Conservation (phyloP, 2,329 filamentous ascomycete species). For the Sclerotinia borealis region DNA sequence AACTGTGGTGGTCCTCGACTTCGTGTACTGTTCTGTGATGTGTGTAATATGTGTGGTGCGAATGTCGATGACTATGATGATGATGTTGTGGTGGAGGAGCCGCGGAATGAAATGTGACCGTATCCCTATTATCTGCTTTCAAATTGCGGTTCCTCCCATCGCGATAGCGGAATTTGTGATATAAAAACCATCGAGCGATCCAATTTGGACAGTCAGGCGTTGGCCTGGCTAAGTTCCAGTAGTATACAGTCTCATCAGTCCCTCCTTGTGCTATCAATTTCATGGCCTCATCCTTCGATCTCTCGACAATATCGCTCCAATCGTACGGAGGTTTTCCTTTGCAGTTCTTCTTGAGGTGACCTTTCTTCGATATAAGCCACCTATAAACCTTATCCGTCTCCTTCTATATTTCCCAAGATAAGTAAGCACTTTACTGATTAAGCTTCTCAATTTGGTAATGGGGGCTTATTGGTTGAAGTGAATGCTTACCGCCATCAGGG, state of each 20-base stretch:
- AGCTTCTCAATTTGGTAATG: not conserved
- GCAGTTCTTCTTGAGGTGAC: constrained; percentile 30
- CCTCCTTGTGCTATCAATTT: constrained; percentile 21
- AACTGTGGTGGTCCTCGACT: not conserved
- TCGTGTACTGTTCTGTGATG: not conserved
- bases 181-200: constrained; percentile 33
- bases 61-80: not conserved
- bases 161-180: constrained; percentile 33
- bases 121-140: not conserved
- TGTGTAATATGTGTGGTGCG: not conserved
- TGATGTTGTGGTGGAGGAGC: not conserved
- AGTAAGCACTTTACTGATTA: constrained; percentile 22
- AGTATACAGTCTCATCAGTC: constrained; percentile 24
- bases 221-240: constrained; percentile 26
- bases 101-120: not conserved
- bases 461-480: not conserved
- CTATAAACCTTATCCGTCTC: constrained; percentile 30
- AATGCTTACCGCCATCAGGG: constrained; percentile 30
- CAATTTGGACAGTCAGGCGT: constrained; percentile 28
- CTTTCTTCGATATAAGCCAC: constrained; percentile 27
- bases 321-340: constrained; percentile 31
- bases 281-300: constrained; percentile 31
- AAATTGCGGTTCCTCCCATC: constrained; percentile 30
- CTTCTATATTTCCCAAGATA: constrained; percentile 24
- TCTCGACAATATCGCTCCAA: constrained; percentile 31